Conservation (phyloP, 2,329 filamentous ascomycete genomes). For the Talaromyces sp. region DNA sequence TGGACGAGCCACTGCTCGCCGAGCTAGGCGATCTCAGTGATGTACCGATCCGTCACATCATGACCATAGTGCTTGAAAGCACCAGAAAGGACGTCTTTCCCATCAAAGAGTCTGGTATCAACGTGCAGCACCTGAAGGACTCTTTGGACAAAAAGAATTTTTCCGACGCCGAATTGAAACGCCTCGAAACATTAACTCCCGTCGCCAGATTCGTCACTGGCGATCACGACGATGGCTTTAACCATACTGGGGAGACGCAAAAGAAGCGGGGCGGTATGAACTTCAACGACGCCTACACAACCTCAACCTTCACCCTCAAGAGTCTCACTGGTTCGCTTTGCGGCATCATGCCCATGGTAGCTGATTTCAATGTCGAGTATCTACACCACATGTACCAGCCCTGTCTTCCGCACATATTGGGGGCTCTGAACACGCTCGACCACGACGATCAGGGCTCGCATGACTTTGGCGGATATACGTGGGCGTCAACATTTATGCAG, state of each 20-base stretch:
- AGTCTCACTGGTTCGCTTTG: slow-evolving; percentile 39
- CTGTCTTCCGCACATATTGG: slow-evolving; percentile 35
- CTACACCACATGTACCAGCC: slow-evolving; percentile 41
- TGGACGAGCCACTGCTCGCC: slow-evolving; percentile 23
- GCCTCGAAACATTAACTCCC: slow-evolving; percentile 22
- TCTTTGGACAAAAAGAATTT: slow-evolving; percentile 30
- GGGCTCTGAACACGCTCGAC: slow-evolving; percentile 18
- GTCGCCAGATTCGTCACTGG: slow-evolving; percentile 25
- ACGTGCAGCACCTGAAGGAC: slow-evolving; percentile 30
- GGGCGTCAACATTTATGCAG: slow-evolving; percentile 29
- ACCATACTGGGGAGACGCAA: neutral
- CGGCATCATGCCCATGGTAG: slow-evolving; percentile 37
- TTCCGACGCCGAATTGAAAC: slow-evolving; percentile 23
- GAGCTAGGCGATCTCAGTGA: slow-evolving; percentile 12
- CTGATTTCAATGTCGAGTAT: slow-evolving; percentile 40
- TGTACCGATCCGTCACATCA: slow-evolving; percentile 38
- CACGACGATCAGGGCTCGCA: slow-evolving; percentile 20
- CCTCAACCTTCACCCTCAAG: slow-evolving; percentile 42
- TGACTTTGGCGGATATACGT: slow-evolving; percentile 19
- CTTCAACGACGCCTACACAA: slow-evolving; percentile 36
- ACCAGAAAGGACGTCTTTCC: slow-evolving; percentile 44
- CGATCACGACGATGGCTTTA: slow-evolving; percentile 16
- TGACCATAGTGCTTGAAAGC: slow-evolving; percentile 43
- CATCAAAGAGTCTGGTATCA: slow-evolving; percentile 33
- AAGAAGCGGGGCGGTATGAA: slow-evolving; percentile 36